Percentiles rank a stretch among this genome's conserved stretches.
Conservation (phyloP, 257 asterid genomes). For the Nicotiana sylvestris region DNA sequence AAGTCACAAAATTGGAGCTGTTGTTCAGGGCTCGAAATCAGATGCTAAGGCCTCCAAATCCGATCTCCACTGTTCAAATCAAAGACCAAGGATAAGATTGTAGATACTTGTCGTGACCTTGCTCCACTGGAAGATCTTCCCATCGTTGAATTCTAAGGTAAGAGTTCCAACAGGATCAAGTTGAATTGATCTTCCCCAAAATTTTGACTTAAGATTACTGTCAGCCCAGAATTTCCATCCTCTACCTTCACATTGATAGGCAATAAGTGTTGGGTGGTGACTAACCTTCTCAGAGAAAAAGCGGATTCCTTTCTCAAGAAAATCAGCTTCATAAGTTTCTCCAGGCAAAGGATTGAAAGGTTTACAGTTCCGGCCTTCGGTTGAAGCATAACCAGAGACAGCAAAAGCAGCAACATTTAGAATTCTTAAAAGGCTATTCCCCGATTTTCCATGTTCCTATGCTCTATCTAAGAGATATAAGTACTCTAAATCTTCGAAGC, state of each 20-base stretch:
- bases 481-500: constrained; percentile 90
- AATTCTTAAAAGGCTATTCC: constrained; percentile 77
- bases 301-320: constrained; percentile 79
- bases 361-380: constrained; percentile 88
- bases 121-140: constrained; percentile 92
- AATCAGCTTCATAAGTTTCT: constrained; percentile 96
- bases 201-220: constrained; percentile 83
- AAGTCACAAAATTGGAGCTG: too few relatives aligned
- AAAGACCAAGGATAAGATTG: constrained; percentile 69
- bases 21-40: too few relatives aligned
- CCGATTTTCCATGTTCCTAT: constrained; percentile 85
- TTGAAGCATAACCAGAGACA: constrained; percentile 93
- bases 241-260: constrained; percentile 94
- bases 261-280: constrained; percentile 97
- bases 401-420: constrained; percentile 91
- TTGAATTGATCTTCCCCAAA: constrained; percentile 96
- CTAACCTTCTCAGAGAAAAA: constrained; percentile 96
- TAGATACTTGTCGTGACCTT: constrained; percentile 93
- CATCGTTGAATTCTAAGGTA: constrained; percentile 80
- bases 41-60: too few relatives aligned
- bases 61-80: too few relatives aligned
- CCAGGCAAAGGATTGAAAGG: constrained; percentile 97
- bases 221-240: constrained; percentile 99
- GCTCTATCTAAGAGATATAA: constrained; percentile 87
- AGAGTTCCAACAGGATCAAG: constrained; percentile 90